These are phyloP conservation scores for Suillus plorans DNA, from an alignment of 768 basidiomycete genomes.

Conservation along the genomic window DNA sequence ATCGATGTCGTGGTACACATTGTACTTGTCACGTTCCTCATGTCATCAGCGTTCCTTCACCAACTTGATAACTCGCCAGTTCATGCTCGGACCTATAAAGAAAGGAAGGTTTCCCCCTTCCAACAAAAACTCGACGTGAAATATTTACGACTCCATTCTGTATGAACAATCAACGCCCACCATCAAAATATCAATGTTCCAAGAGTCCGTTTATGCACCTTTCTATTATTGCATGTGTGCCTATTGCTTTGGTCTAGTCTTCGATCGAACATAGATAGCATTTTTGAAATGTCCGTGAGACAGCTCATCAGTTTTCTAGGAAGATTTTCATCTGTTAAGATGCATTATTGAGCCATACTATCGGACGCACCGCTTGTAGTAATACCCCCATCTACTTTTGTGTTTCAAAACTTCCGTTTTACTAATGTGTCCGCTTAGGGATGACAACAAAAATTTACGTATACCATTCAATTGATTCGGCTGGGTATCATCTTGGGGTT, in stretches of 20 bases:
- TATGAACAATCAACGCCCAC: neutral
- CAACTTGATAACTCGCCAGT: neutral
- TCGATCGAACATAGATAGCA: neutral
- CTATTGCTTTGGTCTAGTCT: neutral
- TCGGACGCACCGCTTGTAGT: neutral
- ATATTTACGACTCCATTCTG: neutral
- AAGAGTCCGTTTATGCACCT: neutral
- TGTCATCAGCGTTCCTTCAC: neutral
- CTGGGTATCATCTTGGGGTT: no score
- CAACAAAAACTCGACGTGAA: neutral
- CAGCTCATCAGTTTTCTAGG: neutral
- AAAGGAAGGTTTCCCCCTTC: neutral
- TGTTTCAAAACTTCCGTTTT: neutral
- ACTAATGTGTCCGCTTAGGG: neutral
- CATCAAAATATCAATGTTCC: neutral
- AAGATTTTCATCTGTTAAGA: neutral
- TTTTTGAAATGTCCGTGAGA: neutral
- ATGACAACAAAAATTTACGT: no score
- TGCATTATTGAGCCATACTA: neutral
- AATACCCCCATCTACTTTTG: neutral
- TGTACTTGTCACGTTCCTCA: neutral
- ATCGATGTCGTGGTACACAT: neutral
- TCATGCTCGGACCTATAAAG: neutral
- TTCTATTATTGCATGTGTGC: neutral
- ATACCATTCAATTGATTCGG: no score